Conservation (phyloP, 768 basidiomycete species). For the Mycena indigotica region DNA sequence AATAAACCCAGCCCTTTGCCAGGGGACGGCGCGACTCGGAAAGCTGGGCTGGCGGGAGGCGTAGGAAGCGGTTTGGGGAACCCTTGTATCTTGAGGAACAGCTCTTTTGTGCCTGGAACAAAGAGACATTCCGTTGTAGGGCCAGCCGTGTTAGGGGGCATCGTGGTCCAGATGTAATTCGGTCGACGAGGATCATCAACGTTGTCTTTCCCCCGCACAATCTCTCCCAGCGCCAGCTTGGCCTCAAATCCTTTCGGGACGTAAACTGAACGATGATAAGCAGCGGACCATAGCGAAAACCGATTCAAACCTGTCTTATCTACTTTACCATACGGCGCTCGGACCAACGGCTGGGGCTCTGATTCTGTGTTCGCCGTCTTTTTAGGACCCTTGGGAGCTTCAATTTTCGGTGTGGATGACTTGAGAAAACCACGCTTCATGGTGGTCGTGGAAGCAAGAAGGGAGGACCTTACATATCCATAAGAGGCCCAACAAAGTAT, state of each 20-base stretch:
- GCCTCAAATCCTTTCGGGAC: not conserved
- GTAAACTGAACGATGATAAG: not conserved
- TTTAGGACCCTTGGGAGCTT: not conserved
- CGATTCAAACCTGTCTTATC: not conserved
- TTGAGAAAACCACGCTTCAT: slow-evolving; percentile 1
- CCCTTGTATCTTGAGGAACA: not conserved
- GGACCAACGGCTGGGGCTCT: not conserved
- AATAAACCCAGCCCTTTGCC: not conserved
- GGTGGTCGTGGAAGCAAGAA: not conserved
- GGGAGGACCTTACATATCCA: no score
- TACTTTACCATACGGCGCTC: not conserved
- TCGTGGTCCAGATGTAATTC: not conserved
- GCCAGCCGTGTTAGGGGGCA: not conserved
- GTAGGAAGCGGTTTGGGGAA: not conserved
- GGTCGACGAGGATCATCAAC: not conserved
- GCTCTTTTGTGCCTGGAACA: no score
- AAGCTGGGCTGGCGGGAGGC: not conserved
- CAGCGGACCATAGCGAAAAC: not conserved
- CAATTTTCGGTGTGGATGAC: not conserved
- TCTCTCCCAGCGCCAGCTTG: not conserved
- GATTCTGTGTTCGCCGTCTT: not conserved
- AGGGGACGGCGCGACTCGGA: not conserved
- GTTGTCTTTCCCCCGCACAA: not conserved
- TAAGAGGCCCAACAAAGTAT: no score
- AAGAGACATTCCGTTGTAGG: slow-evolving; percentile 1